Evolutionary conservation across 305 asterid species (phyloP).

Genomic region (Fraxinus velutina): DNA sequence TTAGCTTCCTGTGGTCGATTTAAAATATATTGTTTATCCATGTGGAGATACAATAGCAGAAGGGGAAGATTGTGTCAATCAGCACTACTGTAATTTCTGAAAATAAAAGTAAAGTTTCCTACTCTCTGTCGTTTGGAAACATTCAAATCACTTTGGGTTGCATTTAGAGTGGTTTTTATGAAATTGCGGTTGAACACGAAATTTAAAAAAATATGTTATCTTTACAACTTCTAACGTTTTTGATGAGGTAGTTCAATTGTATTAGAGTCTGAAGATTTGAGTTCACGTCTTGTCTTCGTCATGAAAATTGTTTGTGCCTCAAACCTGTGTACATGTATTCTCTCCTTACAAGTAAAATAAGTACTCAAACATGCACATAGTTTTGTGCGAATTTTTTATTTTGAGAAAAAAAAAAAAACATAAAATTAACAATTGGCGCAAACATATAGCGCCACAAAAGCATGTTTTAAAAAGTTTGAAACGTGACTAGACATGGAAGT

Average conservation of each 20-base stretch:
- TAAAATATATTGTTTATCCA: background rate
- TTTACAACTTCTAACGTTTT: background rate
- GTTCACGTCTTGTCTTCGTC: background rate
- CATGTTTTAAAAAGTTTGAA: too few species aligned
- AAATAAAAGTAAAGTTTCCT: background rate
- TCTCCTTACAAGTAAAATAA: background rate
- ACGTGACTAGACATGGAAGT: too few species aligned
- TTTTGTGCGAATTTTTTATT: background rate
- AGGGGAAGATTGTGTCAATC: background rate
- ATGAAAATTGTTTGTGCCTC: background rate
- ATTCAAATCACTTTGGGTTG: background rate
- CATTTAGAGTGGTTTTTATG: background rate
- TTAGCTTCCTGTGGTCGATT: background rate
- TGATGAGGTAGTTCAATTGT: background rate
- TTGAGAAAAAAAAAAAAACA: too few species aligned
- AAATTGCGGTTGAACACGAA: background rate
- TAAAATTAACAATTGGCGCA: too few species aligned
- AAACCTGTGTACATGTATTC: background rate
- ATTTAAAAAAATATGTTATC: background rate
- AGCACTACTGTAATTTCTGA: background rate
- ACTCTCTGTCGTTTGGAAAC: background rate
- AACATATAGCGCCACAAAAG: too few species aligned
- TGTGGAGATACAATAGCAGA: background rate
- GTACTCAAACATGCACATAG: background rate
- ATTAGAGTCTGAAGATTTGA: too few species aligned